Evolutionary conservation across 768 basidiomycete genomes (phyloP).

Genomic region (Lactarius sanguifluus): DNA sequence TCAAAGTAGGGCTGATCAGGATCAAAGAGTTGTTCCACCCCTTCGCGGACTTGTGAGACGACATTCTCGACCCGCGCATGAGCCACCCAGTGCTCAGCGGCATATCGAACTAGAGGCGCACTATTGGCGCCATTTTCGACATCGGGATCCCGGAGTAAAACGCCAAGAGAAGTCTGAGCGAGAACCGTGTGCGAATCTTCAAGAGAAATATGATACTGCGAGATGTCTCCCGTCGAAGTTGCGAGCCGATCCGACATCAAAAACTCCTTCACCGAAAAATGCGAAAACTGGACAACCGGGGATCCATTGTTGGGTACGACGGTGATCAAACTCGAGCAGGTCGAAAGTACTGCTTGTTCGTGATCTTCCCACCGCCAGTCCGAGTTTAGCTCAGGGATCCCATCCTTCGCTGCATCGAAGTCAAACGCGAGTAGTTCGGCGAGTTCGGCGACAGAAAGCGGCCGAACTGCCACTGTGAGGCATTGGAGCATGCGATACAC

Average conservation of each 20-base stretch:
- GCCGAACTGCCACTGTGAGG: not conserved
- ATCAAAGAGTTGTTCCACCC: not conserved
- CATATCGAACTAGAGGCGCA: not conserved
- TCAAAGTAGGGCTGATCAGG: not conserved
- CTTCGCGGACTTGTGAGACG: not conserved
- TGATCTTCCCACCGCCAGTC: not conserved
- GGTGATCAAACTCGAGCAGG: not conserved
- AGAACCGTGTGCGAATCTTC: not conserved
- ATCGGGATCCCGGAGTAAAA: not conserved
- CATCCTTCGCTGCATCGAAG: not conserved
- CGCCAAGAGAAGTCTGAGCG: not conserved
- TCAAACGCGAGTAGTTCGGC: not conserved
- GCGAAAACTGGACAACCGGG: not conserved
- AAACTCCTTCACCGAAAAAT: not conserved
- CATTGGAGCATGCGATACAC: not conserved
- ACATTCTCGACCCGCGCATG: not conserved
- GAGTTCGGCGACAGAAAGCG: not conserved
- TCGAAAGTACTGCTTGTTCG: not conserved
- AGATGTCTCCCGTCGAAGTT: not conserved
- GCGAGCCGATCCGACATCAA: not conserved
- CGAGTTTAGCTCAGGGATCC: not conserved
- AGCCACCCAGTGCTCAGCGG: not conserved
- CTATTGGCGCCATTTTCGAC: not conserved
- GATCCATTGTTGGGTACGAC: accelerated
- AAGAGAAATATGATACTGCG: not conserved